Evolutionary conservation across 2,329 filamentous ascomycete species (phyloP).

Genomic region (Scedosporium dehoogii): DNA sequence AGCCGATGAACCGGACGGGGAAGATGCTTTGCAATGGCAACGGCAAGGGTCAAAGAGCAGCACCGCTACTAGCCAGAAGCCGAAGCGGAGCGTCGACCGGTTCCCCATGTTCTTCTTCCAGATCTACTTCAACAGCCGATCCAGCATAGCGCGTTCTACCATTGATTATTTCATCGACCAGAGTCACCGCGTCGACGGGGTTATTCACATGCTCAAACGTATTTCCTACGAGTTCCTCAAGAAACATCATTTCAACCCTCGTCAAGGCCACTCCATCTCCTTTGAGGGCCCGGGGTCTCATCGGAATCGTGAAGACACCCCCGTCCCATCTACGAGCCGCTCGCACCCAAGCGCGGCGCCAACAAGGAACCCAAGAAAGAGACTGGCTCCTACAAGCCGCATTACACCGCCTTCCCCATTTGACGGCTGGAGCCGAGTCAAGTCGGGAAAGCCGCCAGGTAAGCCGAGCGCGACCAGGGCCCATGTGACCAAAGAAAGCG

Average conservation of each 20-base stretch:
- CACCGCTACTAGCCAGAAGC: slow-evolving; percentile 34
- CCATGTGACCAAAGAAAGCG: not conserved
- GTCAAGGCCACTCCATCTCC: not conserved
- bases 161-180: slow-evolving; percentile 30
- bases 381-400: not conserved
- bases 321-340: not conserved
- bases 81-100: slow-evolving; percentile 60
- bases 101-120: slow-evolving; percentile 88
- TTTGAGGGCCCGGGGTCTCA: not conserved
- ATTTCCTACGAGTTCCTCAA: slow-evolving; percentile 67
- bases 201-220: slow-evolving; percentile 52
- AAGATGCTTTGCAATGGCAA: not conserved
- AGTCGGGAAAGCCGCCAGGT: slow-evolving; percentile 5
- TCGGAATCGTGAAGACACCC: not conserved
- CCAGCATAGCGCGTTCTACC: slow-evolving; percentile 18
- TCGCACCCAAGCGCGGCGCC: not conserved
- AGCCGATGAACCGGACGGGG: slow-evolving; percentile 32
- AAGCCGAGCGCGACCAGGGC: not conserved
- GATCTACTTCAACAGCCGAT: slow-evolving; percentile 32
- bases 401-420: slow-evolving; percentile 18
- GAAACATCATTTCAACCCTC: slow-evolving; percentile 58
- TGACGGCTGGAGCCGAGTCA: slow-evolving; percentile 26
- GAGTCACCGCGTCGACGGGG: slow-evolving; percentile 26
- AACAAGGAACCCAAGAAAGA: not conserved
- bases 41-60: slow-evolving; percentile 11